Evolutionary conservation across 805 yeast species (phyloP), one percentile per base, ranked within the genome.

Genomic region (Nakazawaea laoshanensis): DNA sequence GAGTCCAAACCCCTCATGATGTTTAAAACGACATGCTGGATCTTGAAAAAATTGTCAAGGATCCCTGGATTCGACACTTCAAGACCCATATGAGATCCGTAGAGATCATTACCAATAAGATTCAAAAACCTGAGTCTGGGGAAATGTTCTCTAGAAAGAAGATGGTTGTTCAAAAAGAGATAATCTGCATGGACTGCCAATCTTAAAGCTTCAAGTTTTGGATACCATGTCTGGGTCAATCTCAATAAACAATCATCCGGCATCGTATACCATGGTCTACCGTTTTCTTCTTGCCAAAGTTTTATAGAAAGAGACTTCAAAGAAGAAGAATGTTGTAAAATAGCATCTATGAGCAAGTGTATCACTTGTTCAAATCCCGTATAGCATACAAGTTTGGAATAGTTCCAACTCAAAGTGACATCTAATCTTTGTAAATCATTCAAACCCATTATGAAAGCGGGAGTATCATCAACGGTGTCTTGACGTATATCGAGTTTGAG

Each of bases 1-100:
- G 33, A 13, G 5, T 29, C 30, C 24, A 30, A 7, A 9, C 41
- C 36, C 9, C 46, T 30, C 28, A 43, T 33, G 38, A 52, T 57
- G 19, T 49, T 45, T 25, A 49, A 28, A 8, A 63, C 67, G 2
- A 57, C 59, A 38, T 58, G 63, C 40, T 59, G 64, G 9, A 61
- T 62, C 37, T 54, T 55, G 41, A 47, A 57, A 64, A 63, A 58
- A 39, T 59, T 65, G 38, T 61, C 67, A 41, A 50, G 56, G 7
- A 61, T 42, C 10, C 52, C 48, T 4, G 65, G 65, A 37, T 59
- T 61, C 1, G 52, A 43, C 55, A 57, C 55, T 6, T 57, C 64
- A 15, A 61, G 37, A 1, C 65, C 66, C 36, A 59, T 40, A 36
- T 57, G 52, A 1, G 55, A 45, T 1, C 58, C 60, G 4, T 65